These are phyloP conservation scores for Cubamyces sp. DNA, from an alignment of 768 basidiomycete species.

Conservation along the genomic window DNA sequence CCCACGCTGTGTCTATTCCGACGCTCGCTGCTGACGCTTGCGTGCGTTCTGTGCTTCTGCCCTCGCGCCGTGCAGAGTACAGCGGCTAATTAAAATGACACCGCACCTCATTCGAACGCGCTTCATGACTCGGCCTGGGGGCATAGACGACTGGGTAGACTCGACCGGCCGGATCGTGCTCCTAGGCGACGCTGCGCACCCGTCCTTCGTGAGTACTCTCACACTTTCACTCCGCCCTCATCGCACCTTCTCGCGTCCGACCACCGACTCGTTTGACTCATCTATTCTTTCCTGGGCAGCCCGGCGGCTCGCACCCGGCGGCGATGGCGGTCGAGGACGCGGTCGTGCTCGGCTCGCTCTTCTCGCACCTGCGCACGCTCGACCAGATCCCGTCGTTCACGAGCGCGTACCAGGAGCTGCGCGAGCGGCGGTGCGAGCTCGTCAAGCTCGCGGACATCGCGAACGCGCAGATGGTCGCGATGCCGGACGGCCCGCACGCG, in stretches of 20 bases:
- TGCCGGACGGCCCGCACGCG: constrained; percentile 48
- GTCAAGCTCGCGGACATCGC: constrained; percentile 49
- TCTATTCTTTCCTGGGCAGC: constrained; percentile 40
- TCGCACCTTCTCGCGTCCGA: neutral
- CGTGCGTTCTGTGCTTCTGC: too few relatives aligned
- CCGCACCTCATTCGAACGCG: constrained; percentile 44
- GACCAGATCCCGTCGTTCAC: constrained; percentile 56
- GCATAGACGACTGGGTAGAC: constrained; percentile 55
- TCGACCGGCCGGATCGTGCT: constrained; percentile 50
- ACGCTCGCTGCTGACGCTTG: neutral
- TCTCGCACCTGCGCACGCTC: constrained; percentile 50
- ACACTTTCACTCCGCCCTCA: neutral
- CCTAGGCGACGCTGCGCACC: constrained; percentile 67
- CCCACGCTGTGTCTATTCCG: neutral
- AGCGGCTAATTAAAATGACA: constrained; percentile 38
- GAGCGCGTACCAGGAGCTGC: constrained; percentile 60
- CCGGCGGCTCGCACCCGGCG: constrained; percentile 55
- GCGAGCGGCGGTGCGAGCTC: constrained; percentile 53
- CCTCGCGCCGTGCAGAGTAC: constrained; percentile 28
- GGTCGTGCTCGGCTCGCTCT: constrained; percentile 60
- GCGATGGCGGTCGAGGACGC: constrained; percentile 65
- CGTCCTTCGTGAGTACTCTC: constrained; percentile 48
- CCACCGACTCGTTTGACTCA: constrained; percentile 8
- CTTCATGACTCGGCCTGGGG: constrained; percentile 36
- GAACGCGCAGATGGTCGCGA: constrained; percentile 49